A percentile compares a stretch with the other conserved stretches of the same genome.
Evolutionary conservation across 2,329 filamentous ascomycete species (phyloP).

Genomic region (Aspergillus novoparasiticus): DNA sequence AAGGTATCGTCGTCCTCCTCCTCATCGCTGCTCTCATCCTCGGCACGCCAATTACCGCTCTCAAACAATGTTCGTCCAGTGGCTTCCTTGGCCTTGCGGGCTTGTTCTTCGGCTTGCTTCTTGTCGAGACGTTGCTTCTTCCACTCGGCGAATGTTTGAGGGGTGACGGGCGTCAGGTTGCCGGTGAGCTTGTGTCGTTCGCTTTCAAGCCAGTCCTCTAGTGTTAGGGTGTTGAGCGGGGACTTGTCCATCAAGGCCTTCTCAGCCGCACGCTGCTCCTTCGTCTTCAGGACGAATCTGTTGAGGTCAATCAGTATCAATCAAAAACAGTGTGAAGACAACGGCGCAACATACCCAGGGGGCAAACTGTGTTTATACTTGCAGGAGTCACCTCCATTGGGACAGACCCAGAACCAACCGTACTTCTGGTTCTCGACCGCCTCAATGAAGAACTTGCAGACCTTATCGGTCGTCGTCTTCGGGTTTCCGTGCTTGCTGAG

Average conservation of each 20-base stretch:
- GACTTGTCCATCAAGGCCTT: conserved; percentile 96
- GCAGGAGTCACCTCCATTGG: conserved; percentile 95
- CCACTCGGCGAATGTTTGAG: conserved; percentile 93
- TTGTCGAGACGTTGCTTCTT: conserved; percentile 93
- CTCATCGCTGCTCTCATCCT: conserved; percentile 64
- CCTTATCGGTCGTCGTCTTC: conserved; percentile 92
- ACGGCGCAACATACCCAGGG: conserved; percentile 70
- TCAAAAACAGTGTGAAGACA: conserved; percentile 4
- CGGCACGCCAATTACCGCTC: conserved; percentile 84
- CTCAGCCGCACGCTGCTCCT: conserved; percentile 92
- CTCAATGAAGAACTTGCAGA: conserved; percentile 98
- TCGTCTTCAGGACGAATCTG: conserved; percentile 95
- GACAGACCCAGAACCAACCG: conserved; percentile 98
- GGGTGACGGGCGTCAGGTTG: conserved; percentile 87
- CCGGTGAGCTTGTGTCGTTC: conserved; percentile 95
- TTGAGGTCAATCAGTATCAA: conserved; percentile 21
- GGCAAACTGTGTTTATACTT: conserved; percentile 97
- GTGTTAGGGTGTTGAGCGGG: conserved; percentile 86
- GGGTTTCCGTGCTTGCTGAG: conserved; percentile 97
- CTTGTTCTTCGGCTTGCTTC: conserved; percentile 92
- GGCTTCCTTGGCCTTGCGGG: conserved; percentile 87
- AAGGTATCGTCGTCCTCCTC: conserved; percentile 65
- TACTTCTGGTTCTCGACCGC: conserved; percentile 99
- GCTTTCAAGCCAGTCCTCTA: conserved; percentile 96
- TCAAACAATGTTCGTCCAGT: conserved; percentile 95